phyloP scores from a whole-genome alignment of 2,329 filamentous ascomycete genomes.

The Aspergillus versicolor region DNA sequence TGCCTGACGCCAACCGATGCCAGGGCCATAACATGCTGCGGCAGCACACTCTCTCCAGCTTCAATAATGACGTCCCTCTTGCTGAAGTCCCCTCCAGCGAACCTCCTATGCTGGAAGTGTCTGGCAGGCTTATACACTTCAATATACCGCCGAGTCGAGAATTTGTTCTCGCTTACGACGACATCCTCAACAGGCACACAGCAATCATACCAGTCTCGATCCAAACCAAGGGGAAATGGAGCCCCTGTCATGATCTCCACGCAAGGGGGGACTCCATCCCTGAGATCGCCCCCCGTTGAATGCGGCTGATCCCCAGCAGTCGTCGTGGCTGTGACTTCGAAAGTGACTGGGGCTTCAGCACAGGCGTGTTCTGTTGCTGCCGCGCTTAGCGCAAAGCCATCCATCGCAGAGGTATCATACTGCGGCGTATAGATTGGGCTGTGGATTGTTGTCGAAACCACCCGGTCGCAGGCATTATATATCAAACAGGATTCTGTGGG shows the following conservation, averaged over 20 bases:
- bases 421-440: conserved; percentile 19
- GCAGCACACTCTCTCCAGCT: conserved; percentile 13
- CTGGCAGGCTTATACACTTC: conserved; percentile 18
- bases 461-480: conserved; percentile 1
- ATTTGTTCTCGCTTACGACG: not conserved
- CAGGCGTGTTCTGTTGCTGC: conserved; percentile 18
- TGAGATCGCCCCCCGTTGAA: not conserved
- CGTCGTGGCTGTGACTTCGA: conserved; percentile 17
- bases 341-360: conserved; percentile 16
- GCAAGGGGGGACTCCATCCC: conserved; percentile 16
- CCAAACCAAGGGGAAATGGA: conserved; percentile 21
- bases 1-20: conserved; percentile 20
- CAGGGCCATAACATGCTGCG: conserved; percentile 25
- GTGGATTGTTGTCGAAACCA: not conserved
- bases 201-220: conserved; percentile 13
- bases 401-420: conserved; percentile 32
- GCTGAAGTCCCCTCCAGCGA: conserved; percentile 23
- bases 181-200: conserved; percentile 23
- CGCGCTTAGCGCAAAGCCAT: conserved; percentile 29
- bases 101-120: conserved; percentile 18
- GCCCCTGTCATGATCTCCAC: conserved; percentile 34
- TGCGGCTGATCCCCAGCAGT: conserved; percentile 20
- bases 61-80: conserved; percentile 17
- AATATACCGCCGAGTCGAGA: conserved; percentile 9
- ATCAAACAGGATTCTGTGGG: not conserved